These are phyloP conservation scores for Eustoma russellianum DNA, from an alignment of 257 asterid species.

Conservation along the genomic window DNA sequence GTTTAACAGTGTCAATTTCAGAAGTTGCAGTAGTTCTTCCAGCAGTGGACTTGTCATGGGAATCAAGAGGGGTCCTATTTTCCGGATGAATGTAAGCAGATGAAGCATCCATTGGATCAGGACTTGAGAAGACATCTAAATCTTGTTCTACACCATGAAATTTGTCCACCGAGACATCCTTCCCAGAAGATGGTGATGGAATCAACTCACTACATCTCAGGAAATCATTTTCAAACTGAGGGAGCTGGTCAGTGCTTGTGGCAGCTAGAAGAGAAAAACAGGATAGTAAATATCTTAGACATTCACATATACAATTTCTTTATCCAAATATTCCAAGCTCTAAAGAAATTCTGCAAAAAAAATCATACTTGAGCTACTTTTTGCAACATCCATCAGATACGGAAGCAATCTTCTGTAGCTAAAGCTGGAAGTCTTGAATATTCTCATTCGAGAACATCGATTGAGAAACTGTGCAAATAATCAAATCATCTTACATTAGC, in stretches of 20 bases:
- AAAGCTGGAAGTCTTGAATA: slow-evolving; percentile 41
- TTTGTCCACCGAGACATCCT: slow-evolving; percentile 7
- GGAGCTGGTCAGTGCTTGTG: slow-evolving; percentile 17
- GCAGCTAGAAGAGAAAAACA: slow-evolving; percentile 24
- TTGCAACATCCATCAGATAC: slow-evolving; percentile 54
- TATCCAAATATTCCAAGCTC: neutral
- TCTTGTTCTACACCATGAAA: slow-evolving; percentile 11
- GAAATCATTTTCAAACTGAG: slow-evolving; percentile 15
- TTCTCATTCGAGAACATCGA: slow-evolving; percentile 53
- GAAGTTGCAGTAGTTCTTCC: slow-evolving; percentile 10
- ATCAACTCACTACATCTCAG: no score
- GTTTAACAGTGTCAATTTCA: slow-evolving; percentile 9
- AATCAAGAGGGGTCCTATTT: no score
- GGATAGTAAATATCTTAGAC: neutral
- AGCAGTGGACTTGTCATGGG: slow-evolving; percentile 5
- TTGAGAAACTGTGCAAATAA: slow-evolving; percentile 39
- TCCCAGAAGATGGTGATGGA: neutral
- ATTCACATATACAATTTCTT: neutral
- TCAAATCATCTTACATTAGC: slow-evolving; percentile 8
- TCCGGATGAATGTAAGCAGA: slow-evolving; percentile 14
- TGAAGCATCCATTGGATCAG: slow-evolving; percentile 12
- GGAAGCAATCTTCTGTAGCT: slow-evolving; percentile 80
- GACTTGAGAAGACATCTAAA: neutral
- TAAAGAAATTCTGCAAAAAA: slow-evolving; percentile 1
- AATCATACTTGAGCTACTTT: slow-evolving; percentile 25